Evolutionary conservation across 352 stramenopile genomes (phyloP).

Genomic region (Globisporangium nunn): DNA sequence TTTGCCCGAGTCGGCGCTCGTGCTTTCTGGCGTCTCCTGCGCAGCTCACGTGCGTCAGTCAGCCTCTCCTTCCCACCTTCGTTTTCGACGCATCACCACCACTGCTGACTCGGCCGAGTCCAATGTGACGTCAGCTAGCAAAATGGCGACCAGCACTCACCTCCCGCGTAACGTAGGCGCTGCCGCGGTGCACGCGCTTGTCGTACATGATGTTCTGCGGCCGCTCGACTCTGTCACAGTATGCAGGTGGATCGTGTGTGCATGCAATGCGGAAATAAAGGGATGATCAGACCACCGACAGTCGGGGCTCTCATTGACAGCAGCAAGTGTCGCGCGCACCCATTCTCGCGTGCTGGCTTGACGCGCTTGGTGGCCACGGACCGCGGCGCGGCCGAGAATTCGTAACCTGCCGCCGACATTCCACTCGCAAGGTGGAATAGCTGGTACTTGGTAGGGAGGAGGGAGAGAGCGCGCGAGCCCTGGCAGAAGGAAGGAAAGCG

Average conservation of each 20-base stretch:
- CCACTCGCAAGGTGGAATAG: too few species aligned
- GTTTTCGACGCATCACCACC: not conserved
- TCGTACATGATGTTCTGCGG: slow-evolving; percentile 94
- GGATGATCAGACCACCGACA: too few species aligned
- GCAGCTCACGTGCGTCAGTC: not conserved
- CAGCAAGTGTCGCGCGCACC: slow-evolving; percentile 16
- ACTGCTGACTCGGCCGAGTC: not conserved
- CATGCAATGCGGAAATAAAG: too few species aligned
- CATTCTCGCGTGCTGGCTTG: slow-evolving; percentile 37
- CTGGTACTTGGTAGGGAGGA: too few species aligned
- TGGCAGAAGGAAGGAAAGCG: too few species aligned
- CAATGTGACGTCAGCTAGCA: not conserved
- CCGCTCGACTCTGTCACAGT: slow-evolving; percentile 23
- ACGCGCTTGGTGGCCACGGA: slow-evolving; percentile 70
- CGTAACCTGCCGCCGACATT: slow-evolving; percentile 52
- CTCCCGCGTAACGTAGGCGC: slow-evolving; percentile 83
- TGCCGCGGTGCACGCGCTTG: slow-evolving; percentile 89
- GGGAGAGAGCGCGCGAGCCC: too few species aligned
- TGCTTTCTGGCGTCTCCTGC: slow-evolving; percentile 27
- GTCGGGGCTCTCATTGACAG: too few species aligned
- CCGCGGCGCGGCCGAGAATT: slow-evolving; percentile 60
- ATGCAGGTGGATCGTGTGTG: not conserved
- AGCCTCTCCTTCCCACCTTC: too few species aligned
- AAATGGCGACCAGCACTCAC: slow-evolving; percentile 8
- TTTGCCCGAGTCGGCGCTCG: slow-evolving; percentile 3